Base-by-base conservation (phyloP, 2,329 filamentous ascomycete genomes). In the Epichloe aotearoae region DNA sequence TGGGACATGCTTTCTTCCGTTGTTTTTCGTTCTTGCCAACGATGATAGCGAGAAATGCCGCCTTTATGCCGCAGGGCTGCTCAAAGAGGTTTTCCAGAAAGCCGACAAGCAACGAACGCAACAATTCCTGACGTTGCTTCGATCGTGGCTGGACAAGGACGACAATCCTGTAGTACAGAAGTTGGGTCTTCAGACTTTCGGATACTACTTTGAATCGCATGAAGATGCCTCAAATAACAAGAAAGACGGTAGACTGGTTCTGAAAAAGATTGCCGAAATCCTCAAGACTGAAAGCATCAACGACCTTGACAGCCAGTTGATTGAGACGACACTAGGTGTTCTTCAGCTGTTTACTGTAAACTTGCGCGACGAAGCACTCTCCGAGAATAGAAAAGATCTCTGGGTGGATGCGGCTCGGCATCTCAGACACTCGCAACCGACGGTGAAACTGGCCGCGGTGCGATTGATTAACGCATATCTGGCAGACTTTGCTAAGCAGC, bases 41-140 rank as follows among this genome's bases (percentile, higher is more conserved):
- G 93, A 98, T 54, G 86, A 94, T 50, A 88, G 87, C 46, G 78
- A 84, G 48, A 86, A 88, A 58, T 98, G 93, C 66, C 82, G 87
- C 33, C 79, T 89, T 54, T 83, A 91, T 65, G 89, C 90, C 0
- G 84, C 82, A 43, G 80, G 84, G 52, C 71, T 98, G 43, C 72
- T 97, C 51, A 88, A 86, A 61, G 83, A 86, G 60, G 76, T 93
- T 17, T 95, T 95, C 66, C 78, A 80, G 52, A 82, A 83, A 59
- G 83, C 89, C 2, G 85, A 91, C 61, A 77, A 78, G 54, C 85
- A 89, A 56, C 79, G 82, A 52, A 73, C 81, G 38, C 77, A 82
- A 55, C 83, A 78, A 45, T 89, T 95, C 62, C 69, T 93, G 38
- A 70, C 70, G 0, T 75, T 90, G 43, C 71, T 96, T 51, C 79